Percentiles rank a stretch among this genome's conserved stretches.
phyloP scores from a whole-genome alignment of 495 filamentous ascomycete genomes.

The Penicillium atrosanguineum region DNA sequence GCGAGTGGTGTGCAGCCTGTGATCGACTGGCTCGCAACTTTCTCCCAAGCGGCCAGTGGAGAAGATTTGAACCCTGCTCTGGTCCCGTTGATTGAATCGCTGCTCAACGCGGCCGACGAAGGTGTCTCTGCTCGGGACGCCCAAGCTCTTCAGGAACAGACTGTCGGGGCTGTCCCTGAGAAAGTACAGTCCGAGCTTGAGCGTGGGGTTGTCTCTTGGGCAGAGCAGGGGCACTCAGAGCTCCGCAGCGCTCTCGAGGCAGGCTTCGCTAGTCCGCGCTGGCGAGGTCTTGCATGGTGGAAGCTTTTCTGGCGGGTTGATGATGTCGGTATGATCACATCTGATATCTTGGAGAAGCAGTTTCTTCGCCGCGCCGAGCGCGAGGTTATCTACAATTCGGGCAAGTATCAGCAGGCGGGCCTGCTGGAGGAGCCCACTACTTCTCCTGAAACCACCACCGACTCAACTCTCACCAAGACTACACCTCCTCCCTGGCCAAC shows the following conservation, averaged over 20 bases:
- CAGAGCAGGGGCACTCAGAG: conserved; percentile 76
- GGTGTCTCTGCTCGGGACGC: conserved; percentile 52
- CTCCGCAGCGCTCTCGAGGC: conserved; percentile 71
- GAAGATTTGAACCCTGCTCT: conserved; percentile 59
- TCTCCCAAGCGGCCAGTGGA: conserved; percentile 40
- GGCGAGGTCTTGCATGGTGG: conserved; percentile 85
- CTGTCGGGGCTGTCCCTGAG: conserved; percentile 36
- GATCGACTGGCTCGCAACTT: conserved; percentile 61
- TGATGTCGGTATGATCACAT: conserved; percentile 78
- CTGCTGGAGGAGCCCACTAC: conserved; percentile 31
- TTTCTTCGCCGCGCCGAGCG: conserved; percentile 76
- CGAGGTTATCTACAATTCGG: conserved; percentile 74
- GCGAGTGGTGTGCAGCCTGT: conserved; percentile 64
- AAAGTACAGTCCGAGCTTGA: conserved; percentile 50
- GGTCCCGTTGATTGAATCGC: conserved; percentile 60
- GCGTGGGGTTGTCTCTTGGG: conserved; percentile 63
- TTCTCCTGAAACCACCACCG: conserved; percentile 9
- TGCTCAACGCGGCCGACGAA: conserved; percentile 58
- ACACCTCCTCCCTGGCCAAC: conserved; percentile 35
- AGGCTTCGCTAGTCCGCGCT: conserved; percentile 66
- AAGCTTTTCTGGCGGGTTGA: conserved; percentile 93
- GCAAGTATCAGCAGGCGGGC: conserved; percentile 71
- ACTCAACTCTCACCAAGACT: conserved; percentile 12
- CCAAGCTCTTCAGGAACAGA: conserved; percentile 32
- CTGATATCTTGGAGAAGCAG: conserved; percentile 68